Percentiles rank a stretch among this genome's conserved stretches.
Evolutionary conservation across 495 filamentous ascomycete species (phyloP).

Genomic region (Friedmanniomyces simplex): DNA sequence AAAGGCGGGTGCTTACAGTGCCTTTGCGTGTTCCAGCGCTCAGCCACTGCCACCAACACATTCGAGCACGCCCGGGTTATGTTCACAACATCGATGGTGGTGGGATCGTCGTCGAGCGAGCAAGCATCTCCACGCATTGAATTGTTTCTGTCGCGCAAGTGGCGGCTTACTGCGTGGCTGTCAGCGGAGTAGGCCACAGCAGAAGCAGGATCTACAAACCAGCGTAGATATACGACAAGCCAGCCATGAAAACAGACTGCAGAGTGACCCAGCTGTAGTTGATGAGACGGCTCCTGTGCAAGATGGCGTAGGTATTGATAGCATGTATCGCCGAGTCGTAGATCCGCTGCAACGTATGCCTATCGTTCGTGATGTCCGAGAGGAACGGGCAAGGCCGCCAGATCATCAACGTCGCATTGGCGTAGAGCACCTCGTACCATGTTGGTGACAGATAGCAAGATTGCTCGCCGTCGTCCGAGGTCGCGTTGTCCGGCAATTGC

Average conservation of each 20-base stretch:
- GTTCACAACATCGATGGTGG: constrained; percentile 1
- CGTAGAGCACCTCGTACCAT: constrained; percentile 13
- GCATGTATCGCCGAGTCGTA: constrained; percentile 6
- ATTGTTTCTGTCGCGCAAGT: neutral
- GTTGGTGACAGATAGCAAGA: constrained; percentile 9
- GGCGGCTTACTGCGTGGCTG: constrained; percentile 1
- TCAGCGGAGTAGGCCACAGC: neutral
- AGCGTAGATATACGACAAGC: constrained; percentile 10
- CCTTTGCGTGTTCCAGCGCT: constrained; percentile 2
- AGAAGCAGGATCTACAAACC: neutral
- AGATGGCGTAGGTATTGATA: constrained; percentile 8
- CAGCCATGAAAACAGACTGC: constrained; percentile 15
- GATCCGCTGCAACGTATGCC: constrained; percentile 6
- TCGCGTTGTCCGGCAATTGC: neutral
- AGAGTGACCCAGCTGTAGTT: constrained; percentile 17
- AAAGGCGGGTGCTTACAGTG: constrained; percentile 7
- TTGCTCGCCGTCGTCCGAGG: neutral
- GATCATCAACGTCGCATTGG: constrained; percentile 13
- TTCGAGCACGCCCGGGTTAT: constrained; percentile 15
- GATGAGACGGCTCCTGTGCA: constrained; percentile 8
- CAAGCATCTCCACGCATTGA: neutral
- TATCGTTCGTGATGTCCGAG: constrained; percentile 4
- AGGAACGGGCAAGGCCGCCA: constrained; percentile 14
- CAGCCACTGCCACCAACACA: constrained; percentile 9
- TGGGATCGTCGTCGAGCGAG: constrained; percentile 1